A percentile compares a stretch with the other conserved stretches of the same genome.
Evolutionary conservation across 305 asterid species (phyloP).

Genomic region (Rubia tinctorum): DNA sequence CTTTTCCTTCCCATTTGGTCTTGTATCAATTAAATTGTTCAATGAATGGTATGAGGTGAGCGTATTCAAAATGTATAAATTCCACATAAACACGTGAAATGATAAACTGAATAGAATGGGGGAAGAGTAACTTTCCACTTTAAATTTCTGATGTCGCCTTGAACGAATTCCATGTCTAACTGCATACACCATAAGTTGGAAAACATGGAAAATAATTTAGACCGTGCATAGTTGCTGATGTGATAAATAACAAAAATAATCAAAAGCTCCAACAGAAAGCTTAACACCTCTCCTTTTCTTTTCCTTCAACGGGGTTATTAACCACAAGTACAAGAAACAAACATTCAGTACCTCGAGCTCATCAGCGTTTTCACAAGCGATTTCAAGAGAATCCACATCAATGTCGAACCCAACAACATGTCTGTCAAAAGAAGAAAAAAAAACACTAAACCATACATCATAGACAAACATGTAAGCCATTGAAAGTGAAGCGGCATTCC

Average conservation of each 20-base stretch:
- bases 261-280: neutral
- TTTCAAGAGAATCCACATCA: slow-evolving; percentile 79
- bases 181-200: slow-evolving; percentile 33
- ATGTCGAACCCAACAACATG: slow-evolving; percentile 76
- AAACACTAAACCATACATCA: slow-evolving; percentile 6
- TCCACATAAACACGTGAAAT: neutral
- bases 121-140: slow-evolving; percentile 51
- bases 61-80: neutral
- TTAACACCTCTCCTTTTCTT: no score
- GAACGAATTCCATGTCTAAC: slow-evolving; percentile 71
- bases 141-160: slow-evolving; percentile 57
- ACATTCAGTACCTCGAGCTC: slow-evolving; percentile 62
- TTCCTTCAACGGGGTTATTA: no score
- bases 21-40: neutral
- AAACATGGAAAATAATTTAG: slow-evolving; percentile 1
- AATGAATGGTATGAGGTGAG: neutral
- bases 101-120: slow-evolving; percentile 7
- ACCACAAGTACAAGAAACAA: slow-evolving; percentile 4
- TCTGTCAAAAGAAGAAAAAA: slow-evolving; percentile 29
- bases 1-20: neutral
- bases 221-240: neutral
- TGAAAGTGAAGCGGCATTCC: neutral
- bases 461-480: neutral
- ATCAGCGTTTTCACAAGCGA: slow-evolving; percentile 74
- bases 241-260: neutral